Evolutionary conservation across 73 alveolate genomes (phyloP).

Genomic region (Paramecium pentaurelia): DNA sequence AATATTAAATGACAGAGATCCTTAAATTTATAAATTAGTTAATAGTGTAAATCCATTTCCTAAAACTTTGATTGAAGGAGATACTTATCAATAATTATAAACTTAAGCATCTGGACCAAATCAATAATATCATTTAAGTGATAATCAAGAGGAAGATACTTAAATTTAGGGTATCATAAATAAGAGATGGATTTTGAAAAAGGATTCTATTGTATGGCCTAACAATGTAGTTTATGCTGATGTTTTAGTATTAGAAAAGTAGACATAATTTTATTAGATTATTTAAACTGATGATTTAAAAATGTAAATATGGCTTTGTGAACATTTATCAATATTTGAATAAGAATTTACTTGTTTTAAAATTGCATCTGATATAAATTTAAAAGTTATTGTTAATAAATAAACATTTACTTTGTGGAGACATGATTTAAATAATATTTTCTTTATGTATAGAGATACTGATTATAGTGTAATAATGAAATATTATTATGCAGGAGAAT

Average conservation of each 20-base stretch:
- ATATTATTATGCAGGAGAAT: background rate
- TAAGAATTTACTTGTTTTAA: background rate
- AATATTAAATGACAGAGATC: background rate
- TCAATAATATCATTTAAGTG: background rate
- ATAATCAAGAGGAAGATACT: background rate
- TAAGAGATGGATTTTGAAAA: background rate
- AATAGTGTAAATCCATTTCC: background rate
- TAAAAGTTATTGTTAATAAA: background rate
- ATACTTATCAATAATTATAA: background rate
- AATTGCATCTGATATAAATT: background rate
- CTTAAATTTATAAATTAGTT: background rate
- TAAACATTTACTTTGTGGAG: background rate
- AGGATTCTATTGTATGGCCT: background rate
- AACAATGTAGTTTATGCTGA: background rate
- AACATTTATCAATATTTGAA: background rate
- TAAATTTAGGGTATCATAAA: background rate
- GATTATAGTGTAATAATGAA: background rate
- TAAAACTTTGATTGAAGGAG: background rate
- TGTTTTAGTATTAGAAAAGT: background rate
- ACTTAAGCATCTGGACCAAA: conserved; percentile 13
- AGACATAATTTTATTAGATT: background rate
- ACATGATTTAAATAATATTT: background rate
- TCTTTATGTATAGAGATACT: background rate
- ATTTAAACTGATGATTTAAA: background rate
- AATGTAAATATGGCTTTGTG: background rate